These are phyloP conservation scores for Fusarium pseudonygamai DNA, from an alignment of 2,329 filamentous ascomycete species.

Conservation along the genomic window DNA sequence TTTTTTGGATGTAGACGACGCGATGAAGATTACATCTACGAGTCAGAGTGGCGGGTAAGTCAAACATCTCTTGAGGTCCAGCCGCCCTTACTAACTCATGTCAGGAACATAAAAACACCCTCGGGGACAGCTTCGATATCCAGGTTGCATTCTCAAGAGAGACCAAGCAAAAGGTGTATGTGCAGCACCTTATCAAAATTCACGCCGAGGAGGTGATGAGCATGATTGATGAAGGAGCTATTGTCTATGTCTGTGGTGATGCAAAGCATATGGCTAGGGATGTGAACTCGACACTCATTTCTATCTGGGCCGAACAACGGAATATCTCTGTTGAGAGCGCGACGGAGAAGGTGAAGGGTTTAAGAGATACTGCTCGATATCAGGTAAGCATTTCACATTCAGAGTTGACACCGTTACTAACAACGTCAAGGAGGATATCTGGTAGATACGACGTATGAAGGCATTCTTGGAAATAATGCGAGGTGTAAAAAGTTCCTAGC, in stretches of 20 bases:
- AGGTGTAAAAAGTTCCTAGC: accelerated
- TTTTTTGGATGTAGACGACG: slow-evolving; percentile 4
- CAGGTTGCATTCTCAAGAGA: not conserved
- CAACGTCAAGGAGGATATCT: not conserved
- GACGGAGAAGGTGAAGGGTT: not conserved
- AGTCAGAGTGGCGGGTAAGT: not conserved
- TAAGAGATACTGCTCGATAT: not conserved
- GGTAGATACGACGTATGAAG: not conserved
- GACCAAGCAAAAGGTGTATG: not conserved
- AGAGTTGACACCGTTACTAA: not conserved
- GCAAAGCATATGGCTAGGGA: not conserved
- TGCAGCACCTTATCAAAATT: not conserved
- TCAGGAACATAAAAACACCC: not conserved
- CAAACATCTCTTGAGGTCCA: accelerated
- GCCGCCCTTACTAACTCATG: accelerated
- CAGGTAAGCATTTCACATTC: not conserved
- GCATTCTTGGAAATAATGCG: accelerated
- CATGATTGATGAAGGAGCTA: not conserved
- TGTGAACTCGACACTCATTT: not conserved
- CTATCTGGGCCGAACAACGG: not conserved
- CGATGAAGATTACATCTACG: not conserved
- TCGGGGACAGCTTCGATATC: not conserved
- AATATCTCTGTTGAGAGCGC: accelerated
- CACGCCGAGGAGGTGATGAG: not conserved
- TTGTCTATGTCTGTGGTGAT: not conserved